Conservation (phyloP, 805 yeast species). For the Starmera quercuum region DNA sequence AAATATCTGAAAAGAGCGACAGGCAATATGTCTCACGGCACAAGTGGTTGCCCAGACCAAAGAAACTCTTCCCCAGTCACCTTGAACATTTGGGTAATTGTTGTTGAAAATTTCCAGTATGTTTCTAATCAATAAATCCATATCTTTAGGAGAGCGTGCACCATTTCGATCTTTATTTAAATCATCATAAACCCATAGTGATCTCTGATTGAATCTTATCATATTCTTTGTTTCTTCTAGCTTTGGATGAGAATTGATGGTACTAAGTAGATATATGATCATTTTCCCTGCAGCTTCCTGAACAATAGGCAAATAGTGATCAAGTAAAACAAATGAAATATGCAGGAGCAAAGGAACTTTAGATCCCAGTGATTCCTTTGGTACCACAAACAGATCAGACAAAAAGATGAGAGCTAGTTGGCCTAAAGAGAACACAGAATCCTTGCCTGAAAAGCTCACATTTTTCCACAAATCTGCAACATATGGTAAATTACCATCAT, state of each 20-base stretch:
- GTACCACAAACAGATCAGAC: conserved; percentile 68
- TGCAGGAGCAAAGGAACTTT: conserved; percentile 72
- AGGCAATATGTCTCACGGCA: conserved; percentile 94
- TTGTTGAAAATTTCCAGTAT: conserved; percentile 49
- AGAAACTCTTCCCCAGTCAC: conserved; percentile 80
- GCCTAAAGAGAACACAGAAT: conserved; percentile 76
- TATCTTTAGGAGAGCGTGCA: conserved; percentile 76
- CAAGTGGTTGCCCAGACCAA: conserved; percentile 95
- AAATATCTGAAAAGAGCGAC: conserved; percentile 91
- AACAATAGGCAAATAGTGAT: conserved; percentile 78
- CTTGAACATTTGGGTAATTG: conserved; percentile 46
- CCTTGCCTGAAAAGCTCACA: conserved; percentile 50
- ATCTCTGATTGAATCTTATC: conserved; percentile 41
- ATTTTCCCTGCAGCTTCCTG: conserved; percentile 80
- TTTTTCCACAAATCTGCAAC: conserved; percentile 61
- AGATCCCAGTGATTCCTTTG: conserved; percentile 51
- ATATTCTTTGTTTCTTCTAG: conserved; percentile 49
- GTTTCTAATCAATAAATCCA: conserved; percentile 68
- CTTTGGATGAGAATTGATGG: conserved; percentile 44
- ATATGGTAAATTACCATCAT: conserved; percentile 51
- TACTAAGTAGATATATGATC: conserved; percentile 60
- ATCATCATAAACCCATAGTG: conserved; percentile 83
- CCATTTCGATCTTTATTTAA: conserved; percentile 68
- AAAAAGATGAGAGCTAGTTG: conserved; percentile 81
- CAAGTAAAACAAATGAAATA: conserved; percentile 70